Conservation (phyloP, 331 rosid species). For the Phaseolus coccineus region DNA sequence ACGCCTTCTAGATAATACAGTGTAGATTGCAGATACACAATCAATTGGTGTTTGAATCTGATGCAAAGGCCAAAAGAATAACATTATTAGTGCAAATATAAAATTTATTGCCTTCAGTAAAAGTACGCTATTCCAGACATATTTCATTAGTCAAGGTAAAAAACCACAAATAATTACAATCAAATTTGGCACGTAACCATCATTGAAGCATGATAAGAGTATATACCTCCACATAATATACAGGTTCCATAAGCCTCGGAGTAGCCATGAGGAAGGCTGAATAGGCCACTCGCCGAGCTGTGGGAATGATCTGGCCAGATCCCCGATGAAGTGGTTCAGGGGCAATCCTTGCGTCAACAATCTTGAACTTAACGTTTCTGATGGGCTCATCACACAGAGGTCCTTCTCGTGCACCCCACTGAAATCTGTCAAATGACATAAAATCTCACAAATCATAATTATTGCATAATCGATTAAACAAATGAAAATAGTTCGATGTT, state of each 20-base stretch:
- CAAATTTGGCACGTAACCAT: slow-evolving; percentile 29
- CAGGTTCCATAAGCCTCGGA: slow-evolving; percentile 98
- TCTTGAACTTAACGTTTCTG: slow-evolving; percentile 95
- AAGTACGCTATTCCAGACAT: slow-evolving; percentile 1
- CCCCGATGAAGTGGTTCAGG: slow-evolving; percentile 91
- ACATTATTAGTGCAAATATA: slow-evolving; percentile 25
- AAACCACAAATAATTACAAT: slow-evolving; percentile 22
- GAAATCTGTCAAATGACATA: slow-evolving; percentile 69
- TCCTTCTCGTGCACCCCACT: slow-evolving; percentile 99
- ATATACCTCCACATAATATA: slow-evolving; percentile 88
- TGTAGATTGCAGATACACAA: slow-evolving; percentile 96
- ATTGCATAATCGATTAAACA: slow-evolving; percentile 3
- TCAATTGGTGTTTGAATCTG: slow-evolving; percentile 99
- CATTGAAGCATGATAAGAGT: slow-evolving; percentile 10
- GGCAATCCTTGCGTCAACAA: slow-evolving; percentile 98
- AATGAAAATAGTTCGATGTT: slow-evolving; percentile 26
- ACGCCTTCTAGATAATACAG: slow-evolving; percentile 93
- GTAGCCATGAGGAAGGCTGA: slow-evolving; percentile 98
- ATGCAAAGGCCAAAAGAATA: slow-evolving; percentile 47
- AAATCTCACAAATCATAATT: slow-evolving; percentile 2
- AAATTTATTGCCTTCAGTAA: not conserved
- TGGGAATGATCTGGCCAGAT: slow-evolving; percentile 93
- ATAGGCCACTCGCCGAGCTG: slow-evolving; percentile 92
- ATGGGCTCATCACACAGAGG: slow-evolving; percentile 98
- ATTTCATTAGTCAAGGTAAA: not conserved